phyloP scores from a whole-genome alignment of 2,329 filamentous ascomycete genomes.

The Balansia obtecta region DNA sequence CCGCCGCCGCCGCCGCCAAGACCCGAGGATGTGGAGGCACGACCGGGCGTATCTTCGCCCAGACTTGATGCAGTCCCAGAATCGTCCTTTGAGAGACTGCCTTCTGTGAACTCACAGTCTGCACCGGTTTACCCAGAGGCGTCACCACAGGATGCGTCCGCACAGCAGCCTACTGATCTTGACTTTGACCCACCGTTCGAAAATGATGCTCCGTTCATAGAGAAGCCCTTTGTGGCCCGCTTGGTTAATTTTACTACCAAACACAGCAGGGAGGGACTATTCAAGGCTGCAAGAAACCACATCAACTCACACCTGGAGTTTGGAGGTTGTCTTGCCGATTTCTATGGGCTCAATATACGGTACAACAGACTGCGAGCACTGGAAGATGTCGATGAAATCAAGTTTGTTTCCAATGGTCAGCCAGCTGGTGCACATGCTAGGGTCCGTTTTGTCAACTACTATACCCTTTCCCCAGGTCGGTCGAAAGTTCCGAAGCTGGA shows the following conservation, averaged over 20 bases:
- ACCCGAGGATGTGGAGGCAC: conserved; percentile 3
- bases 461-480: conserved; percentile 70
- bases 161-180: conserved; percentile 31
- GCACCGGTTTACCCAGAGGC: neutral
- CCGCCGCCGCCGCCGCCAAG: conserved; percentile 28
- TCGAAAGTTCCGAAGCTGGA: conserved; percentile 32
- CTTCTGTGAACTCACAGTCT: conserved; percentile 8
- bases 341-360: conserved; percentile 52
- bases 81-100: conserved; percentile 8
- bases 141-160: neutral
- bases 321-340: conserved; percentile 69
- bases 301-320: conserved; percentile 76
- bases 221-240: conserved; percentile 56
- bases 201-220: conserved; percentile 60
- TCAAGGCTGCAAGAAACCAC: conserved; percentile 58
- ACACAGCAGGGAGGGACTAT: conserved; percentile 57
- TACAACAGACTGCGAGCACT: conserved; percentile 59
- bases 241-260: conserved; percentile 71
- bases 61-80: conserved; percentile 8
- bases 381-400: conserved; percentile 54
- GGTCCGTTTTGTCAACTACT: conserved; percentile 80
- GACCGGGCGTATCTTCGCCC: neutral
- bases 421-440: conserved; percentile 26
- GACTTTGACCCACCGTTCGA: conserved; percentile 64
- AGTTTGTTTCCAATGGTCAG: conserved; percentile 11